Conservation (phyloP, 2,329 filamentous ascomycete genomes). For the Pochonia chlamydosporia region DNA sequence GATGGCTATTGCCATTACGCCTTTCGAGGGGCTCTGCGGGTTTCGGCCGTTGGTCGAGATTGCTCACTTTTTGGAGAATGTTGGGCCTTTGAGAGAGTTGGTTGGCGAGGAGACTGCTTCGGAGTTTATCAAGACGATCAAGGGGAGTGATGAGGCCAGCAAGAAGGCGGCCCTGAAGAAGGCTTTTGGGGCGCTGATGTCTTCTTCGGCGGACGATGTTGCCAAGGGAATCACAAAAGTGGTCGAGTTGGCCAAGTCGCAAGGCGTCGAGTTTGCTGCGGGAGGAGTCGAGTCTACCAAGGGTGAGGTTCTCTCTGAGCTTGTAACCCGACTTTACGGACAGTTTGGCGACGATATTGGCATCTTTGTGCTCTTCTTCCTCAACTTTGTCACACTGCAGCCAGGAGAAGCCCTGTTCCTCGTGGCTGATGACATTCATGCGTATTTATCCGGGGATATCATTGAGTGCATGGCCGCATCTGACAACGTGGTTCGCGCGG, state of each 20-base stretch:
- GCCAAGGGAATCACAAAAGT: constrained; percentile 58
- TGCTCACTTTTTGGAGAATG: constrained; percentile 65
- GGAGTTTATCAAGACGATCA: constrained; percentile 46
- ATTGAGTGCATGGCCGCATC: constrained; percentile 98
- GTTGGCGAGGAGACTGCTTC: constrained; percentile 60
- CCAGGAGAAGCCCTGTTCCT: constrained; percentile 94
- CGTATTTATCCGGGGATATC: constrained; percentile 88
- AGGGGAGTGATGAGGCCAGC: constrained; percentile 40
- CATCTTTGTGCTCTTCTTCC: constrained; percentile 91
- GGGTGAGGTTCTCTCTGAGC: constrained; percentile 66
- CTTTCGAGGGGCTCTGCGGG: constrained; percentile 92
- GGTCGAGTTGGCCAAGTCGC: constrained; percentile 61
- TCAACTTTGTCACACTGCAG: constrained; percentile 86
- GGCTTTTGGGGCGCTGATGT: constrained; percentile 77
- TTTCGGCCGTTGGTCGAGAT: constrained; percentile 88
- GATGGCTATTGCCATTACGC: constrained; percentile 97
- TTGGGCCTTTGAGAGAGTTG: constrained; percentile 54
- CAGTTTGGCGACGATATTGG: constrained; percentile 90
- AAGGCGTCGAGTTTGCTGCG: constrained; percentile 68
- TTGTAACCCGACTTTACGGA: constrained; percentile 70
- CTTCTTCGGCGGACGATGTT: constrained; percentile 56
- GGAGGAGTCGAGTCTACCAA: constrained; percentile 62
- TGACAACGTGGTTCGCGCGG: constrained; percentile 97
- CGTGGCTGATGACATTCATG: constrained; percentile 94
- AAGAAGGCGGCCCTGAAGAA: constrained; percentile 77